Evolutionary conservation across 2,329 filamentous ascomycete species (phyloP).

Genomic region (Sarocladium brachiariae): DNA sequence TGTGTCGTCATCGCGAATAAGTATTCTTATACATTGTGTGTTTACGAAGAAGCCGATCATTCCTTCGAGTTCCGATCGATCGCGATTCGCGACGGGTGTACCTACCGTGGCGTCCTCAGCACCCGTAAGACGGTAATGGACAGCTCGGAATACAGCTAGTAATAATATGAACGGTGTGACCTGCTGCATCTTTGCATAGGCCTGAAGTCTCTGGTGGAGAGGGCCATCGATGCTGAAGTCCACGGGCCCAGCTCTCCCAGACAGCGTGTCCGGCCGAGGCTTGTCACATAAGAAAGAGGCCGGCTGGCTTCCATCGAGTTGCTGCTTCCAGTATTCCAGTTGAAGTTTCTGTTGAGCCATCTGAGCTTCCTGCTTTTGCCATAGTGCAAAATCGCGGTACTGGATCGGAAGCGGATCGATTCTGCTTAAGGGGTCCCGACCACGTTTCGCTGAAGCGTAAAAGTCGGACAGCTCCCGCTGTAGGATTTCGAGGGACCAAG

Average conservation of each 20-base stretch:
- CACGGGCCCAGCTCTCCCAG: constrained; percentile 4
- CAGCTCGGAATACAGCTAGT: constrained; percentile 10
- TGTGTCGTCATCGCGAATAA: constrained; percentile 10
- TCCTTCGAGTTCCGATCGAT: constrained; percentile 14
- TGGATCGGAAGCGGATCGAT: constrained; percentile 11
- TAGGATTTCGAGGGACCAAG: constrained; percentile 22
- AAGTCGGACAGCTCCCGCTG: constrained; percentile 15
- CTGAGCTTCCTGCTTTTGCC: constrained; percentile 17
- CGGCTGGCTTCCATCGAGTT: constrained; percentile 5
- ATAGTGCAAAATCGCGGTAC: constrained; percentile 20
- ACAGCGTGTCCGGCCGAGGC: constrained; percentile 4
- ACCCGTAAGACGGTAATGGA: constrained; percentile 12
- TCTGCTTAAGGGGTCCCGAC: constrained; percentile 11
- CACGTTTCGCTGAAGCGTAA: constrained; percentile 14
- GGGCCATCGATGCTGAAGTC: constrained; percentile 3
- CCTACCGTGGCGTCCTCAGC: constrained; percentile 12
- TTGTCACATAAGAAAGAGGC: constrained; percentile 10
- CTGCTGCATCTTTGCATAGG: too few species aligned
- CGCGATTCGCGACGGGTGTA: constrained; percentile 11
- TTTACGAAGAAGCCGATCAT: constrained; percentile 22
- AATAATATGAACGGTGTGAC: constrained; percentile 9
- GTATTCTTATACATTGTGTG: constrained; percentile 18
- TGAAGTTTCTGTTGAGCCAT: constrained; percentile 15
- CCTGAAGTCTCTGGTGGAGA: too few species aligned
- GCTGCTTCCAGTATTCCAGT: constrained; percentile 18